Base-by-base conservation (phyloP, 2,329 filamentous ascomycete species). In the Arthrobotrys pseudoclavata region DNA sequence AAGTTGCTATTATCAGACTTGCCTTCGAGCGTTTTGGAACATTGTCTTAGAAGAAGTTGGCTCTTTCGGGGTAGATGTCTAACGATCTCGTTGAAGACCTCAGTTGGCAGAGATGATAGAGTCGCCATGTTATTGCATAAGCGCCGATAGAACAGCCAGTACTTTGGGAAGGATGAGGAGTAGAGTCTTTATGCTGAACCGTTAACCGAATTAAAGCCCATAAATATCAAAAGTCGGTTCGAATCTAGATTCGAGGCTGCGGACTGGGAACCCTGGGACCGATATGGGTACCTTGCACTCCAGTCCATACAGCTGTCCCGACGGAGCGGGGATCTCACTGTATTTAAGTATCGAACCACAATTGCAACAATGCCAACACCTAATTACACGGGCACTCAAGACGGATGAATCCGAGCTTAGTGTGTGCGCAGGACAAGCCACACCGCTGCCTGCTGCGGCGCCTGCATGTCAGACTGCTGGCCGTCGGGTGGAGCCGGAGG, bases 71-170 rank as follows among this genome's bases (percentile, higher is more conserved):
- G 42, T 4, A 74, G 62, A 20, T 61, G n/a, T 20, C 20, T 13
- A 20, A 26, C 18, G 26, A 74, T 67, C 15, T 67, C 40, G 18
- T 57, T 18, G 52, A 64, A 53, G 9, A 74, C 10, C 29, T 74
- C 69, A 10, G 50, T 34, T 18, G 69, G 50, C 1, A 74, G 29
- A 3, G 50, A 37, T 22, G 26, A 29, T 6, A 74, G 31, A n/a
- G 6, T 45, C 42, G 69, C 50, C 69, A 72, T 72, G 1, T 22
- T 24, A 18, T 9, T 20, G n/a, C n/a, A n/a, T n/a, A n/a, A n/a
- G n/a, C n/a, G n/a, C n/a, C n/a, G n/a, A n/a, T n/a, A n/a, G n/a
- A n/a, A n/a, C n/a, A n/a, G n/a, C n/a, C n/a, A n/a, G n/a, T n/a
- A n/a, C n/a, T n/a, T n/a, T n/a, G n/a, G n/a, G n/a, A n/a, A n/a